phyloP scores from a whole-genome alignment of 2,329 filamentous ascomycete species.

The Stagonosporopsis rhizophila region DNA sequence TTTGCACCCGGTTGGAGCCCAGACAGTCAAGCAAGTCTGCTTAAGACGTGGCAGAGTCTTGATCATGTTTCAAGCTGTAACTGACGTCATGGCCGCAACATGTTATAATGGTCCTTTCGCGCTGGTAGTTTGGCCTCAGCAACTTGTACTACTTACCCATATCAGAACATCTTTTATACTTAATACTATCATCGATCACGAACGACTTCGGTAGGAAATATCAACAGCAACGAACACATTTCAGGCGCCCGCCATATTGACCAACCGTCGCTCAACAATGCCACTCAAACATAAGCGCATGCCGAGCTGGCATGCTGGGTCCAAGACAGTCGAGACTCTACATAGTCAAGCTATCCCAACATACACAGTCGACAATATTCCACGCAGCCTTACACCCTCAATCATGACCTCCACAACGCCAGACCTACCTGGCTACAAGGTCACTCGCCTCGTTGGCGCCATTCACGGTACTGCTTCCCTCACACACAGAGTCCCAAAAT shows the following conservation, averaged over 20 bases:
- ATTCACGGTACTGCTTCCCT: constrained; percentile 44
- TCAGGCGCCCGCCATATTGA: constrained; percentile 31
- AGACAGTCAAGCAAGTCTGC: constrained; percentile 27
- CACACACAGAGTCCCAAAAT: constrained; percentile 44
- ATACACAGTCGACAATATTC: constrained; percentile 32
- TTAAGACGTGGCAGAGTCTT: constrained; percentile 30
- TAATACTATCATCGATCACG: neutral
- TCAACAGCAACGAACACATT: neutral
- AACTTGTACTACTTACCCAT: neutral
- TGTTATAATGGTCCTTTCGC: constrained; percentile 2
- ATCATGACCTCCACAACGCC: constrained; percentile 41
- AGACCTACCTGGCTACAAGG: constrained; percentile 36
- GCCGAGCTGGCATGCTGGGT: constrained; percentile 35
- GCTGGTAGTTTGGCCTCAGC: neutral
- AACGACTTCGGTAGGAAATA: neutral
- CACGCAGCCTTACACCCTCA: constrained; percentile 36
- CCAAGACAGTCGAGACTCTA: constrained; percentile 22
- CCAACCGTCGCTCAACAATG: constrained; percentile 48
- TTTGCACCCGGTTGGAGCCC: constrained; percentile 22
- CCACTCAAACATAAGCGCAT: constrained; percentile 36
- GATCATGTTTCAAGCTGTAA: constrained; percentile 34
- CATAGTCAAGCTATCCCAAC: constrained; percentile 8
- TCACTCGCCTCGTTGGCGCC: constrained; percentile 37
- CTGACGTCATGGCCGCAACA: constrained; percentile 16
- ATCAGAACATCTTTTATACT: neutral